These are phyloP conservation scores for Podila minutissima DNA, from an alignment of 192 early-diverging fungal species.

Conservation along the genomic window DNA sequence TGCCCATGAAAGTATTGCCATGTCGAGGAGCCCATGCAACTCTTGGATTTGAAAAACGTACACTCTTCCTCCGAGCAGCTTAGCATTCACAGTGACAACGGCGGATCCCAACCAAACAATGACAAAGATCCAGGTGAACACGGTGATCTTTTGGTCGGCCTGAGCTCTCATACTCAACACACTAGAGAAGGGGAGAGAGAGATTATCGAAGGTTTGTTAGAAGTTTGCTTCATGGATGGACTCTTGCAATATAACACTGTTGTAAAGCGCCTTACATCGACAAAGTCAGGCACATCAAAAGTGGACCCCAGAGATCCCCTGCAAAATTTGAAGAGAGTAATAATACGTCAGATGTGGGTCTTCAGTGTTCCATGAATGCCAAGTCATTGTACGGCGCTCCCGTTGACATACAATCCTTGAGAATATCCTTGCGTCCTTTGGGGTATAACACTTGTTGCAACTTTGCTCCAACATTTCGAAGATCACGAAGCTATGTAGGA, in stretches of 20 bases:
- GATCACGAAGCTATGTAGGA: constrained; percentile 73
- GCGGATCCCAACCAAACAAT: constrained; percentile 96
- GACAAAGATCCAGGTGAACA: constrained; percentile 94
- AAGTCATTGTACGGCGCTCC: neutral
- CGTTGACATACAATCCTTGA: constrained; percentile 76
- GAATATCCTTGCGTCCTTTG: constrained; percentile 66
- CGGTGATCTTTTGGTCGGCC: constrained; percentile 79
- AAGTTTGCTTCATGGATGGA: neutral
- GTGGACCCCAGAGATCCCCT: constrained; percentile 98
- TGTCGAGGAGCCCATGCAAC: no score
- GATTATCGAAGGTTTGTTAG: no score
- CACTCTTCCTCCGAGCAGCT: constrained; percentile 93
- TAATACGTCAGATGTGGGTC: constrained; percentile 44
- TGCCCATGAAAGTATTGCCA: neutral
- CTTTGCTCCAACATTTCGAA: constrained; percentile 77
- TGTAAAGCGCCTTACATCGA: constrained; percentile 72
- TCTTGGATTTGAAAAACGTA: constrained; percentile 46
- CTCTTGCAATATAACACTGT: neutral
- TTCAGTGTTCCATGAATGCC: constrained; percentile 50
- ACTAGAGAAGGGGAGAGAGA: constrained; percentile 35
- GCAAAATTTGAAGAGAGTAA: constrained; percentile 20
- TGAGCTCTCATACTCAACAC: constrained; percentile 84
- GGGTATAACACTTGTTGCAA: constrained; percentile 79
- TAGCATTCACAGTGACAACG: constrained; percentile 95
- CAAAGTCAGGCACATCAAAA: constrained; percentile 91